These are phyloP conservation scores for Mycena venus DNA, from an alignment of 768 basidiomycete genomes.

Conservation along the genomic window DNA sequence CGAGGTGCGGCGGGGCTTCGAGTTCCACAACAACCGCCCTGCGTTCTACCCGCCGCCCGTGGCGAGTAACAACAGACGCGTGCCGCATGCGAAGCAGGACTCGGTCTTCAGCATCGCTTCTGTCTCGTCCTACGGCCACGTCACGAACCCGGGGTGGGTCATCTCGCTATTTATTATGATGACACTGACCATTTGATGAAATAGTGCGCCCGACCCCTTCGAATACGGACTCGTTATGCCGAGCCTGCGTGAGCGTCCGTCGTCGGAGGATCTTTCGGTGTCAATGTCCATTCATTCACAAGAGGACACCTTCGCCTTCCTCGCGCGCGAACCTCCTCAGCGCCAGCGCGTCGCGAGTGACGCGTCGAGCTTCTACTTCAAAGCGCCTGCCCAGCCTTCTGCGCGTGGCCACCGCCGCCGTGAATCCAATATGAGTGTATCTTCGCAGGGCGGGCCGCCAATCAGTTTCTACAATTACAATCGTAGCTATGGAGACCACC, in stretches of 20 bases:
- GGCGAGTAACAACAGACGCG: slow-evolving; percentile 46
- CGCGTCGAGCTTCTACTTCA: slow-evolving; percentile 84
- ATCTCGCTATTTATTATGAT: too few relatives aligned
- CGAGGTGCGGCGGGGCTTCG: slow-evolving; percentile 84
- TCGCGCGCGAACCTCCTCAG: slow-evolving; percentile 51
- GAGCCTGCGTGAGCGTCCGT: slow-evolving; percentile 66
- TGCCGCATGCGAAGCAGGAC: slow-evolving; percentile 62
- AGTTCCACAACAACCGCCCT: slow-evolving; percentile 74
- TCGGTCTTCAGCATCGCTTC: slow-evolving; percentile 83
- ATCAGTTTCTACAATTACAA: slow-evolving; percentile 84
- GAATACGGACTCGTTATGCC: slow-evolving; percentile 68
- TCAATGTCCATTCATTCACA: slow-evolving; percentile 69
- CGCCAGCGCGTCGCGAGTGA: slow-evolving; percentile 79
- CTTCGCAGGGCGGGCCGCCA: slow-evolving; percentile 73
- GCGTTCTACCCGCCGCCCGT: slow-evolving; percentile 73
- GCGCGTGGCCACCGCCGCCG: slow-evolving; percentile 68
- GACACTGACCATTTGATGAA: too few relatives aligned
- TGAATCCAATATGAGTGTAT: slow-evolving; percentile 71
- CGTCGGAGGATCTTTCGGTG: slow-evolving; percentile 70
- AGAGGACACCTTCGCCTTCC: slow-evolving; percentile 83
- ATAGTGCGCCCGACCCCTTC: slow-evolving; percentile 89
- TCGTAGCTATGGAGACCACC: slow-evolving; percentile 66
- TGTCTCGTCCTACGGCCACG: slow-evolving; percentile 82
- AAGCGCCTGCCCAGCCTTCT: slow-evolving; percentile 52
- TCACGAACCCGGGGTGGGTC: slow-evolving; percentile 77